These are phyloP conservation scores for Ceratobasidium sp. DNA, from an alignment of 1,284 basidiomycete genomes.

Conservation along the genomic window DNA sequence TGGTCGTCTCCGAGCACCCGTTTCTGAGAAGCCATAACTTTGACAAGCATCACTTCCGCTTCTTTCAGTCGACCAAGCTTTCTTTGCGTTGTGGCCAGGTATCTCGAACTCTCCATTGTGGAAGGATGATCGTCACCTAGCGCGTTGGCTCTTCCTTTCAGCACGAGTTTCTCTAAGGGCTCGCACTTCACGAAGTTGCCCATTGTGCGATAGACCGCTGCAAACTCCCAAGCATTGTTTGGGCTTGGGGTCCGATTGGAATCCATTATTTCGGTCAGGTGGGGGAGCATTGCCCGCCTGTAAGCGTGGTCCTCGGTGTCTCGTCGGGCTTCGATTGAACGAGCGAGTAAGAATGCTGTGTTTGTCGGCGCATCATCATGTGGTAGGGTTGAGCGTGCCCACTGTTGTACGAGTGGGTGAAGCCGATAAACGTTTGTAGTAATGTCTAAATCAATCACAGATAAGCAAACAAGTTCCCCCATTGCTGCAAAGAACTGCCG, in stretches of 20 bases:
- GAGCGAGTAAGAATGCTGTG: not conserved
- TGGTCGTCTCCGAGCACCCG: no score
- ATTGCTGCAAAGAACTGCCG: not conserved
- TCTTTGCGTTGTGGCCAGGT: no score
- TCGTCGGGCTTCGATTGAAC: not conserved
- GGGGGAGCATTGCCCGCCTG: not conserved
- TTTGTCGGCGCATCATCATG: not conserved
- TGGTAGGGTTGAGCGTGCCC: not conserved
- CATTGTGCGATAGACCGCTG: not conserved
- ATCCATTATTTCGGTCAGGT: not conserved
- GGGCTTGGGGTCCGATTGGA: not conserved
- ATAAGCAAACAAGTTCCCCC: not conserved
- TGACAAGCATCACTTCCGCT: not conserved
- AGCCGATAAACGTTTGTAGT: not conserved
- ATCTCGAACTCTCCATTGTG: no score
- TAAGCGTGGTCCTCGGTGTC: not conserved
- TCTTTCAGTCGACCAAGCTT: no score
- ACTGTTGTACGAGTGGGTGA: no score
- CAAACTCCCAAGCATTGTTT: slow-evolving; percentile 2
- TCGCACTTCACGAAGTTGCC: no score
- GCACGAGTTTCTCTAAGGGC: no score
- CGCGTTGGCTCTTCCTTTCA: no score
- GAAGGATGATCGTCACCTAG: slow-evolving; percentile 3
- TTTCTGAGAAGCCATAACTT: not conserved
- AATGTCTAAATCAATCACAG: not conserved